phyloP scores from a whole-genome alignment of 2,329 filamentous ascomycete genomes.

The Pseudofabraea citricarpa region DNA sequence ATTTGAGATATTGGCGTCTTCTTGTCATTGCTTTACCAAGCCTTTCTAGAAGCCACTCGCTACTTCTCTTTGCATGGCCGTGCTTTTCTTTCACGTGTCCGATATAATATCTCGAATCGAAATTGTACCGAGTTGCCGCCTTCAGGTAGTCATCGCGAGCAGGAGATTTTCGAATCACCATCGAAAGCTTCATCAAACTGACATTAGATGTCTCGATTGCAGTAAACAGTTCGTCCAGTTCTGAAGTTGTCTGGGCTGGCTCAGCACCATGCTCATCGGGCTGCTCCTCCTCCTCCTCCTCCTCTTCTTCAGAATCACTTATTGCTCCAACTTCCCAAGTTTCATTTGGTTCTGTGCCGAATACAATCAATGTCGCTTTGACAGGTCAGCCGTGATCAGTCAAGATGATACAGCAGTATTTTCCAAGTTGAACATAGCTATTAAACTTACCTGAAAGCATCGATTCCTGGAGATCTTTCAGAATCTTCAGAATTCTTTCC shows the following conservation, averaged over 20 bases:
- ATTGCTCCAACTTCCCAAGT: conserved; percentile 11
- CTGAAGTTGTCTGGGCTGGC: conserved; percentile 11
- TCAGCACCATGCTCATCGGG: neutral
- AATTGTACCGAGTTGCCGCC: conserved; percentile 16
- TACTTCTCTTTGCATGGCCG: conserved; percentile 8
- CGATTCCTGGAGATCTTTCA: conserved; percentile 15
- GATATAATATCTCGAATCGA: conserved; percentile 13
- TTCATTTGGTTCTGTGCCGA: conserved; percentile 11
- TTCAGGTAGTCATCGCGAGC: conserved; percentile 21
- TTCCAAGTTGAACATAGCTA: too few species aligned
- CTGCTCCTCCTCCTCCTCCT: conserved; percentile 5
- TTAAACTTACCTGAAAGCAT: conserved; percentile 10
- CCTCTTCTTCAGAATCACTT: conserved; percentile 14
- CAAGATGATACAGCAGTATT: neutral
- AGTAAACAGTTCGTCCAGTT: conserved; percentile 16
- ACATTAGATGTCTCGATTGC: conserved; percentile 15
- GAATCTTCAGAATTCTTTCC: conserved; percentile 13
- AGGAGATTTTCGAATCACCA: conserved; percentile 18
- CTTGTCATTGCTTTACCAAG: conserved; percentile 27
- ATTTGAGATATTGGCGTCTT: conserved; percentile 26
- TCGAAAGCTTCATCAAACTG: conserved; percentile 20
- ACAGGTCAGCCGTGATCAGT: neutral
- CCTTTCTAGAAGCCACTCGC: conserved; percentile 18
- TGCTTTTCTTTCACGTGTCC: conserved; percentile 20
- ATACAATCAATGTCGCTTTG: conserved; percentile 15